phyloP scores from a whole-genome alignment of 352 stramenopile species.

The Globisporangium barbulae region DNA sequence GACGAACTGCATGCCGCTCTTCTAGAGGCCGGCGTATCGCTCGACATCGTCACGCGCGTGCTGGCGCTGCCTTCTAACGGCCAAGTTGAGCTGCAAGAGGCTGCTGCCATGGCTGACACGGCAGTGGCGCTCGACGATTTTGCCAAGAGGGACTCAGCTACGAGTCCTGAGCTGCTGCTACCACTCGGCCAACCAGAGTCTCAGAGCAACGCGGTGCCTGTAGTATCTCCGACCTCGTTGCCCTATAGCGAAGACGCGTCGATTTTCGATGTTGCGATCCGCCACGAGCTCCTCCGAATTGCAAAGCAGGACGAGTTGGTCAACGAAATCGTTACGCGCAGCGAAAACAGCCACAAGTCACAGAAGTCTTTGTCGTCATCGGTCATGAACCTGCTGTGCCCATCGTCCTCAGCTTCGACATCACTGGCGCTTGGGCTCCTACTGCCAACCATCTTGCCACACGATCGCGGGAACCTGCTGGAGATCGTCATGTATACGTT shows the following conservation, averaged over 20 bases:
- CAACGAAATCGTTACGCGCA: not conserved
- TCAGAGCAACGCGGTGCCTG: no score
- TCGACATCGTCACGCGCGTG: slow-evolving; percentile 32
- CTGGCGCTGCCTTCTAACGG: slow-evolving; percentile 8
- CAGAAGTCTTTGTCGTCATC: not conserved
- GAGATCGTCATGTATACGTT: slow-evolving; percentile 45
- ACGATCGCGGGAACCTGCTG: slow-evolving; percentile 18
- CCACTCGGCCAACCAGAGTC: not conserved
- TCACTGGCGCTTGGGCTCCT: not conserved
- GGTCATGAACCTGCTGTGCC: not conserved
- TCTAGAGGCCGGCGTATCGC: slow-evolving; percentile 29
- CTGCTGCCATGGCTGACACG: not conserved
- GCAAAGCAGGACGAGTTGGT: not conserved
- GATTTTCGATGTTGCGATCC: slow-evolving; percentile 8
- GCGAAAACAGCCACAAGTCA: no score
- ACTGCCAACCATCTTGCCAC: slow-evolving; percentile 8
- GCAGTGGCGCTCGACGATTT: not conserved
- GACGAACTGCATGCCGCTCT: slow-evolving; percentile 27
- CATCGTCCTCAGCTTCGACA: no score
- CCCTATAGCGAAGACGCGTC: not conserved
- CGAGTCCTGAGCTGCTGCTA: not conserved
- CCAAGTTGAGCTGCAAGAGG: not conserved
- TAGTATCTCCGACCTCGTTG: not conserved
- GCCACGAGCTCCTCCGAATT: not conserved
- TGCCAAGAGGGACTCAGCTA: not conserved